phyloP scores from a whole-genome alignment of 2,329 filamentous ascomycete species.

The Alternaria rosae region DNA sequence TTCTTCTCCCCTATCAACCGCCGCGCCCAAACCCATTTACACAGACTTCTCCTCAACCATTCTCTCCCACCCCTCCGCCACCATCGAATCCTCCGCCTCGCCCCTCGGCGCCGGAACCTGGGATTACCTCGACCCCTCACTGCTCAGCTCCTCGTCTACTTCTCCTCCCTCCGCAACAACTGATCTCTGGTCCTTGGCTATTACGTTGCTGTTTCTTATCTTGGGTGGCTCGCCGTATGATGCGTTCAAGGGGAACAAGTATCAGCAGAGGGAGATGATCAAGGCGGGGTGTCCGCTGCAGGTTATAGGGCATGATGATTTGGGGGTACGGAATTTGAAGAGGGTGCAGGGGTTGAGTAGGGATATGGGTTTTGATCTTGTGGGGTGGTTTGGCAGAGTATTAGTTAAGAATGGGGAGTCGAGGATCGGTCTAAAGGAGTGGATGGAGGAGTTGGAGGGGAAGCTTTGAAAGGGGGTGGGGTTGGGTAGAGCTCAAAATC shows the following conservation, averaged over 20 bases:
- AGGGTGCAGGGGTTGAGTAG: conserved; percentile 39
- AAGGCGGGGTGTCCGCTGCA: conserved; percentile 53
- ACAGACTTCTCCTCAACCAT: conserved; percentile 56
- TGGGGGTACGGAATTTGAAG: conserved; percentile 36
- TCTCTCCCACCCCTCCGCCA: conserved; percentile 15
- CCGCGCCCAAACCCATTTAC: conserved; percentile 39
- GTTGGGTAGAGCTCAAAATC: neutral
- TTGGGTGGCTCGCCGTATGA: conserved; percentile 53
- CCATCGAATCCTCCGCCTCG: conserved; percentile 15
- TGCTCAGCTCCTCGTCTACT: conserved; percentile 28
- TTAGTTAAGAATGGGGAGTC: conserved; percentile 40
- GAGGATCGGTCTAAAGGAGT: conserved; percentile 42
- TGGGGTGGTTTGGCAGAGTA: conserved; percentile 50
- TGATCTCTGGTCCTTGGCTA: conserved; percentile 56
- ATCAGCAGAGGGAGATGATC: conserved; percentile 54
- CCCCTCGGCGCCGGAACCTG: conserved; percentile 55
- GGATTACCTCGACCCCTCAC: conserved; percentile 54
- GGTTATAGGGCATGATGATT: conserved; percentile 49
- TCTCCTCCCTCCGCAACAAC: conserved; percentile 44
- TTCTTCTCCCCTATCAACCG: conserved; percentile 37
- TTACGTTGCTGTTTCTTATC: conserved; percentile 55
- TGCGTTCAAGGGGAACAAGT: conserved; percentile 50
- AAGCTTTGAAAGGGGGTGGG: neutral
- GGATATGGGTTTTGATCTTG: conserved; percentile 33
- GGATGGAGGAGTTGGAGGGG: conserved; percentile 29